phyloP scores from a whole-genome alignment of 2,329 filamentous ascomycete species.

The Sporothrix luriei region DNA sequence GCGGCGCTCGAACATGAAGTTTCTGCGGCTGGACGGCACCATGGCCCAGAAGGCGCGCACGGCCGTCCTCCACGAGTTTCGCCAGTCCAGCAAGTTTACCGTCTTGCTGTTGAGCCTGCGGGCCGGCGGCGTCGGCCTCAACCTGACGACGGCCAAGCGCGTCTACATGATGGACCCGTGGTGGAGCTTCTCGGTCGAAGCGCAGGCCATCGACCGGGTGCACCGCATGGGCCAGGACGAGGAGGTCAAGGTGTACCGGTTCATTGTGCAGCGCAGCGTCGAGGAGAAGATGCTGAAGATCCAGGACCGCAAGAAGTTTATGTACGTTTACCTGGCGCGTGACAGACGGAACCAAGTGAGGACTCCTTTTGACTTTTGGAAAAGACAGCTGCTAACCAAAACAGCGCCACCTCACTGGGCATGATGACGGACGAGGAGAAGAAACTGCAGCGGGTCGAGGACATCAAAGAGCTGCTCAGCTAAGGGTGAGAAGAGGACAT shows the following conservation, averaged over 20 bases:
- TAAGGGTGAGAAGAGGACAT: constrained; percentile 37
- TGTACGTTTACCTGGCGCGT: constrained; percentile 58
- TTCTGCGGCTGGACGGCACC: constrained; percentile 86
- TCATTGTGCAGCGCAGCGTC: constrained; percentile 87
- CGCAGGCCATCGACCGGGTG: constrained; percentile 95
- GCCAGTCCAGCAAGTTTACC: constrained; percentile 61
- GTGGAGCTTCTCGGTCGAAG: constrained; percentile 98
- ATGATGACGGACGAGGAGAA: constrained; percentile 97
- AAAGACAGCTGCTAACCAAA: not conserved
- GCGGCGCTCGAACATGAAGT: constrained; percentile 68
- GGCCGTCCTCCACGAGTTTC: constrained; percentile 74
- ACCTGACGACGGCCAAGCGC: constrained; percentile 81
- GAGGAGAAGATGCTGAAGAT: constrained; percentile 93
- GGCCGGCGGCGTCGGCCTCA: constrained; percentile 91
- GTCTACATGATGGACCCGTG: constrained; percentile 99
- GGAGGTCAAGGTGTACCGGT: constrained; percentile 82
- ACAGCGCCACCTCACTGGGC: constrained; percentile 85
- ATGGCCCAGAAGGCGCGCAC: constrained; percentile 86
- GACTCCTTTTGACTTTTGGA: not conserved
- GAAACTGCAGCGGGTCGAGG: constrained; percentile 84
- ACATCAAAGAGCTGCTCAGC: constrained; percentile 87
- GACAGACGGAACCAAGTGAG: not conserved
- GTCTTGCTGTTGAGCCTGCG: constrained; percentile 82
- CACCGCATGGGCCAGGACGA: constrained; percentile 93
- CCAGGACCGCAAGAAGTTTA: constrained; percentile 94